phyloP scores from a whole-genome alignment of 768 basidiomycete species.

The Lactarius deliciosus region DNA sequence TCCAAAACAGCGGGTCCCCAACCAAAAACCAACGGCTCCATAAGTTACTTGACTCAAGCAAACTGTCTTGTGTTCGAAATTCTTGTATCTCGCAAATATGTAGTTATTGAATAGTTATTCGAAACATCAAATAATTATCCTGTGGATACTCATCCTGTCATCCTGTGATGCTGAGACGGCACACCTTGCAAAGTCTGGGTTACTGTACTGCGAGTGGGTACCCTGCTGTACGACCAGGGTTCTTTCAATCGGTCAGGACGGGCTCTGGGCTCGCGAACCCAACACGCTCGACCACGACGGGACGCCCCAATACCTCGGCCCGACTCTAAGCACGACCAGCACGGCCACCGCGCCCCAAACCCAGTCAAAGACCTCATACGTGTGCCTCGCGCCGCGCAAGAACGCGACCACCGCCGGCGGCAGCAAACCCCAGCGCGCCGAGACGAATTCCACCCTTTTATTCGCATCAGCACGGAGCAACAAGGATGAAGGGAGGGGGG shows the following conservation, averaged over 20 bases:
- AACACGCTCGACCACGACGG: slow-evolving; percentile 5
- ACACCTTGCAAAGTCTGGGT: too few relatives aligned
- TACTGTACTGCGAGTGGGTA: too few relatives aligned
- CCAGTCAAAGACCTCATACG: slow-evolving; percentile 65
- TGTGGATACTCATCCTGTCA: too few relatives aligned
- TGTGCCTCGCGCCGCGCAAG: slow-evolving; percentile 62
- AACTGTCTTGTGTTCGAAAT: too few relatives aligned
- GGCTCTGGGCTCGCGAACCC: not conserved
- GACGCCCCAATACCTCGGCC: slow-evolving; percentile 33
- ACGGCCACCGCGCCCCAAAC: slow-evolving; percentile 50
- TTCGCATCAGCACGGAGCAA: not conserved
- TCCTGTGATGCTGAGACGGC: too few relatives aligned
- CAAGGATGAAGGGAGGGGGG: not conserved
- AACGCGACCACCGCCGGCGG: slow-evolving; percentile 55
- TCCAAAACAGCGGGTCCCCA: too few relatives aligned
- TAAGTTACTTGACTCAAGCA: too few relatives aligned
- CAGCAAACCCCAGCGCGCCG: slow-evolving; percentile 55
- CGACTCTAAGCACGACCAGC: slow-evolving; percentile 48
- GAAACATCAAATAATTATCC: too few relatives aligned
- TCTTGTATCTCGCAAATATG: too few relatives aligned
- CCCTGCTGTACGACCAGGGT: too few relatives aligned
- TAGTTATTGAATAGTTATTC: too few relatives aligned
- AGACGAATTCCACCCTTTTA: slow-evolving; percentile 34
- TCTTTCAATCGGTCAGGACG: not conserved
- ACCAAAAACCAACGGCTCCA: too few relatives aligned